phyloP scores from a whole-genome alignment of 2,329 filamentous ascomycete genomes.

The Aspergillus tubingensis region DNA sequence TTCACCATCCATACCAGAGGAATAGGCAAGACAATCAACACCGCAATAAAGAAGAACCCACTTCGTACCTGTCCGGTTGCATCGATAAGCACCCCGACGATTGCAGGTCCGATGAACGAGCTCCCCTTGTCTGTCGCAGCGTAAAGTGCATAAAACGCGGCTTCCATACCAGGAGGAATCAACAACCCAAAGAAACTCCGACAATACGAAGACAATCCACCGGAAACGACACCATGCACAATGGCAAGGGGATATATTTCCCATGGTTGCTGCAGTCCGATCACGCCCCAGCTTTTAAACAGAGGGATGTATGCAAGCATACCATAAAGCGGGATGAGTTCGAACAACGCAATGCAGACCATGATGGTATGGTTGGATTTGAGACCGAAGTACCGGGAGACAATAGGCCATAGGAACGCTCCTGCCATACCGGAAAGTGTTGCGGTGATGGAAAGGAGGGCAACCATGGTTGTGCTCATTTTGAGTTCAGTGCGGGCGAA shows the following conservation, averaged over 20 bases:
- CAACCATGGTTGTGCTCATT: constrained; percentile 79
- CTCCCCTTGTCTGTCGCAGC: constrained; percentile 94
- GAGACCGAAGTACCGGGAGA: constrained; percentile 68
- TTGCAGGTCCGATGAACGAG: constrained; percentile 83
- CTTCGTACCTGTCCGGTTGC: constrained; percentile 71
- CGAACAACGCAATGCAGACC: constrained; percentile 81
- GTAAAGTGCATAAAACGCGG: constrained; percentile 90
- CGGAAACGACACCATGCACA: constrained; percentile 84
- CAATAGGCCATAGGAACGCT: constrained; percentile 78
- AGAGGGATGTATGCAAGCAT: constrained; percentile 80
- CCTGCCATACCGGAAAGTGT: constrained; percentile 78
- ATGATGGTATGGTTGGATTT: constrained; percentile 82
- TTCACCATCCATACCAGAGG: constrained; percentile 75
- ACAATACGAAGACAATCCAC: constrained; percentile 83
- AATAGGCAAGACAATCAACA: constrained; percentile 76
- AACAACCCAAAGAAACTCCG: constrained; percentile 83
- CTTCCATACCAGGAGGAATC: constrained; percentile 85
- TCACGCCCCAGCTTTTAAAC: constrained; percentile 68
- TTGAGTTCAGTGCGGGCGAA: constrained; percentile 87
- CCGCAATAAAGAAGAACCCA: constrained; percentile 85
- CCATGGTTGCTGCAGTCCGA: constrained; percentile 83
- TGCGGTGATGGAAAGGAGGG: constrained; percentile 84
- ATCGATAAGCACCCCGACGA: constrained; percentile 87
- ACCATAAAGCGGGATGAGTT: constrained; percentile 87
- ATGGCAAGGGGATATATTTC: constrained; percentile 89